phyloP scores from a whole-genome alignment of 306 rosid species.

The Inga laurina region DNA sequence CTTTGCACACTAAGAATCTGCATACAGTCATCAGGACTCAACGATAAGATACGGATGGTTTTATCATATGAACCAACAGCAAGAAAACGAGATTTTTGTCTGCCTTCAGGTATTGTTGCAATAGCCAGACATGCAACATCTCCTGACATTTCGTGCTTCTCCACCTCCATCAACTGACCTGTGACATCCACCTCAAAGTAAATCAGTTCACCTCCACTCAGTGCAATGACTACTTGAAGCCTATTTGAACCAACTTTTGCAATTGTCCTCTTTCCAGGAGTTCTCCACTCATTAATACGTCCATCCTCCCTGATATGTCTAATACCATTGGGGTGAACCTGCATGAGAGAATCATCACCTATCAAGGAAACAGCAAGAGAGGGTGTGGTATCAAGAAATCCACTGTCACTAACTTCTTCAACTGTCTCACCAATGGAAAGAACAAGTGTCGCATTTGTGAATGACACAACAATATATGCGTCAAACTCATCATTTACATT shows the following conservation, averaged over 20 bases:
- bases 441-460: conserved; percentile 89
- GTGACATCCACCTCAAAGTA: conserved; percentile 95
- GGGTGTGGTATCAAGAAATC: conserved; percentile 94
- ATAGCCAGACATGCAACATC: conserved; percentile 95
- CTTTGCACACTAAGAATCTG: conserved; percentile 87
- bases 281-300: conserved; percentile 95
- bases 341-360: conserved; percentile 99
- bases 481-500: conserved; percentile 89
- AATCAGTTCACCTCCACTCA: conserved; percentile 93
- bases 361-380: conserved; percentile 95
- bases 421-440: conserved; percentile 99
- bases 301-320: conserved; percentile 99
- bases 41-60: conserved; percentile 79
- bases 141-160: conserved; percentile 97
- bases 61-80: conserved; percentile 97
- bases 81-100: conserved; percentile 90
- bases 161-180: conserved; percentile 94
- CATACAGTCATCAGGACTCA: conserved; percentile 97
- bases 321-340: conserved; percentile 99
- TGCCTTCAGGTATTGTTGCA: conserved; percentile 96
- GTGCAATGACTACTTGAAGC: conserved; percentile 94
- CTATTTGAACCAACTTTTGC: conserved; percentile 90
- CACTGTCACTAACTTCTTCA: conserved; percentile 96
- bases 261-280: conserved; percentile 96
- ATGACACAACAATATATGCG: conserved; percentile 94